Base-by-base conservation (phyloP, 2,329 filamentous ascomycete species). In the Ophiostoma sp. region DNA sequence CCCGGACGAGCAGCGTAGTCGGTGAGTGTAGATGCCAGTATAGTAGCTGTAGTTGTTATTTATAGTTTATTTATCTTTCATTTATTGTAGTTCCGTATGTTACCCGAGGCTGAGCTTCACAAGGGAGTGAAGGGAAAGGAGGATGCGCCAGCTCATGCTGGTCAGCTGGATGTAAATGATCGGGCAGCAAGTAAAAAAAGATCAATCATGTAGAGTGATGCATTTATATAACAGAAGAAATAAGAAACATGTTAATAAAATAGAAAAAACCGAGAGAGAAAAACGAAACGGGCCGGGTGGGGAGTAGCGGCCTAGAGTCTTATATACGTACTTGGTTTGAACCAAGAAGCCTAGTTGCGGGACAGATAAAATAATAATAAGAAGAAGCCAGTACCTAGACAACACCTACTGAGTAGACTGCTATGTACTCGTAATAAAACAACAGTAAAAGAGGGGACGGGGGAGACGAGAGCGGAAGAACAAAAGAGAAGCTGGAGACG, bases 61-160 rank as follows among this genome's bases (percentile, higher is more conserved):
- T 40, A 40, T 60, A n/a, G 8, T 9, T 45, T 18, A 11, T 44
- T 16, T 9, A 4, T 41, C 9, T 16, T 62, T 11, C 27, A 11
- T 4, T 16, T 47, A 41, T 45, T 60, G 41, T 7, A 45, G 49
- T 66, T 8, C 52, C n/a, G 16, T 66, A 3, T 64, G 64, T 52
- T 66, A 67, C 44, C 65, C 66, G 64, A 67, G 65, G 64, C 67
- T 65, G 63, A 62, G 63, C 45, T 49, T 62, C 38, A 58, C 55
- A 65, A 63, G 47, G 27, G 64, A 63, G 47, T 60, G 44, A 41
- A 66, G 66, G 60, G 66, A 44, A 64, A 41, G 64, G 64, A 67
- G 41, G 36, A n/a, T 65, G 66, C 36, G 66, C 67, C 68, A 69
- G 64, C 67, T 64, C 70, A 71, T 67, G 65, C 49, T 70, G 68